These are phyloP conservation scores for Ceratobasidium sp. DNA, from an alignment of 1,284 basidiomycete species.

Conservation along the genomic window DNA sequence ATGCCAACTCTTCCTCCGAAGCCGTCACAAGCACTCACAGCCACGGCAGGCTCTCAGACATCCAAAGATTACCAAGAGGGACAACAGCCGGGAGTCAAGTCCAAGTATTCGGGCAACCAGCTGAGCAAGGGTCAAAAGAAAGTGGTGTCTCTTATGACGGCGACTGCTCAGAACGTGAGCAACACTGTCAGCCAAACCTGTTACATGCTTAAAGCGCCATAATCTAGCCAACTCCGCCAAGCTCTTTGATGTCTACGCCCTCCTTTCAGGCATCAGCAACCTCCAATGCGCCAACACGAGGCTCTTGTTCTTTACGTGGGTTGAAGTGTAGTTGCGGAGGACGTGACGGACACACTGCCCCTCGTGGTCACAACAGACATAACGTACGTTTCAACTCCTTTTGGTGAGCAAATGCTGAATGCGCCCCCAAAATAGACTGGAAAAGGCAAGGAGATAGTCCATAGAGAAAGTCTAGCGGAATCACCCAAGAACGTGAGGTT, in stretches of 20 bases:
- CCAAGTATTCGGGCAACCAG: not conserved
- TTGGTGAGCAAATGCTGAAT: not conserved
- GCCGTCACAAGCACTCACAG: not conserved
- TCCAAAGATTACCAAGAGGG: not conserved
- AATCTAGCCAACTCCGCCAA: not conserved
- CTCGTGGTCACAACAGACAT: not conserved
- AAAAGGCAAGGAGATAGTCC: not conserved
- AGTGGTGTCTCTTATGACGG: too few species aligned
- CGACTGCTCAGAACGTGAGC: not conserved
- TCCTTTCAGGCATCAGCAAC: not conserved
- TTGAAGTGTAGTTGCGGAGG: not conserved
- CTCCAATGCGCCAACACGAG: not conserved
- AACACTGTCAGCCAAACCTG: not conserved
- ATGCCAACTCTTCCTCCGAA: not conserved
- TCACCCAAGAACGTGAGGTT: not conserved
- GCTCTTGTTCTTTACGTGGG: not conserved
- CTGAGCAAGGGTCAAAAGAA: not conserved
- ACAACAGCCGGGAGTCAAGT: not conserved
- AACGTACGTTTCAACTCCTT: not conserved
- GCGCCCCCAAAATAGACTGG: not conserved
- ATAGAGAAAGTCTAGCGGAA: not conserved
- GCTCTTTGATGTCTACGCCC: not conserved
- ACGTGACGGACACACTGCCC: not conserved
- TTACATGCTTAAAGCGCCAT: not conserved
- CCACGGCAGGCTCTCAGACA: slow-evolving; percentile 1